Evolutionary conservation across 768 basidiomycete species (phyloP).

Genomic region (Tricholoma hemisulphureum): DNA sequence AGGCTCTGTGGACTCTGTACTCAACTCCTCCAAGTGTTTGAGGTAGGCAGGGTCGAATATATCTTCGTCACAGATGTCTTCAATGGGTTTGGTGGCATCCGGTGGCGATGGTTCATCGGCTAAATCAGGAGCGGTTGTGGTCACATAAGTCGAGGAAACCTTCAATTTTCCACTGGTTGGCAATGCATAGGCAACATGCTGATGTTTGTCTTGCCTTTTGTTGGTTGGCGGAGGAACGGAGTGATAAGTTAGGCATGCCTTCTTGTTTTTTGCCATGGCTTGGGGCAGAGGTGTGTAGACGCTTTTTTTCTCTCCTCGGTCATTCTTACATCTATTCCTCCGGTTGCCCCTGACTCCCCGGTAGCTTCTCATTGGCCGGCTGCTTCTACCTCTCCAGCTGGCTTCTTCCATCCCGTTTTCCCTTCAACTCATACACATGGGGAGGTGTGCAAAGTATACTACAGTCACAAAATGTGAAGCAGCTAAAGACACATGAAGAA

Average conservation of each 20-base stretch:
- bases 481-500: not conserved
- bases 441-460: not conserved
- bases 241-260: slow-evolving; percentile 2
- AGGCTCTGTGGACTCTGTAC: not conserved
- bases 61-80: not conserved
- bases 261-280: slow-evolving; percentile 1
- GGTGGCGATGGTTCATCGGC: not conserved
- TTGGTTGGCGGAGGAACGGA: not conserved
- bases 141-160: slow-evolving; percentile 1
- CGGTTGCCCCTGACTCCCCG: not conserved
- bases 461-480: not conserved
- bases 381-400: not conserved
- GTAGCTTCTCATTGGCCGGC: not conserved
- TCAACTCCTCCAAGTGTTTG: slow-evolving; percentile 1
- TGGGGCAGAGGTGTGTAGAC: not conserved
- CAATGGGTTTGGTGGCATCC: not conserved
- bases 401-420: not conserved
- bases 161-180: not conserved
- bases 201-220: not conserved
- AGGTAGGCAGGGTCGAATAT: slow-evolving; percentile 6
- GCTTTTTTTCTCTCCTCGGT: not conserved
- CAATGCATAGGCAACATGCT: not conserved
- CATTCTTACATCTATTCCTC: not conserved
- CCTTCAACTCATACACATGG: not conserved
- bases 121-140: not conserved